Evolutionary conservation across 2,329 filamentous ascomycete genomes (phyloP).

Genomic region (Arachnopeziza araneosa): DNA sequence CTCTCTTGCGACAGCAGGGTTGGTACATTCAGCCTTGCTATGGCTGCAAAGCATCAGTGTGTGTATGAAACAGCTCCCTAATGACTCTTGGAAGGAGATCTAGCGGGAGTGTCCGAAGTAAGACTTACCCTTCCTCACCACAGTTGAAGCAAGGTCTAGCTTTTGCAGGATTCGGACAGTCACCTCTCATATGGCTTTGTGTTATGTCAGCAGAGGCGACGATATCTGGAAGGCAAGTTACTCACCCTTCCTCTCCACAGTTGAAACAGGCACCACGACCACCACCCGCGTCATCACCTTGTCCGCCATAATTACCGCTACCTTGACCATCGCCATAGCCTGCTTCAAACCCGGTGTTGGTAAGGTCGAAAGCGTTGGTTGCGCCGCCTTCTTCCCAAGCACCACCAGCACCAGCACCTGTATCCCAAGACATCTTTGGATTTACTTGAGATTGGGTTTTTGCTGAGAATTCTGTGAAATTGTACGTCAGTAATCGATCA

Average conservation of each 20-base stretch:
- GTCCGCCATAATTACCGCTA: slow-evolving; percentile 3
- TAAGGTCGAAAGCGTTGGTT: not conserved
- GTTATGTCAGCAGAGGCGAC: not conserved
- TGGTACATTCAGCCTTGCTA: slow-evolving; percentile 57
- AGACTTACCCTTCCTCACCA: slow-evolving; percentile 49
- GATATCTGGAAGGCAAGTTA: not conserved
- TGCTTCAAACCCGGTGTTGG: not conserved
- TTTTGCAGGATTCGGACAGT: slow-evolving; percentile 23
- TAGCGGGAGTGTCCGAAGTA: not conserved
- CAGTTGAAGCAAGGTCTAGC: slow-evolving; percentile 45
- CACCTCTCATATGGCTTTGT: slow-evolving; percentile 31
- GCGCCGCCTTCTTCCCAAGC: slow-evolving; percentile 7
- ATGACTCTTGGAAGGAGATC: not conserved
- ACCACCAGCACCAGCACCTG: slow-evolving; percentile 4
- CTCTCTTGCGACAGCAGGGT: slow-evolving; percentile 40
- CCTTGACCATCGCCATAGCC: slow-evolving; percentile 5
- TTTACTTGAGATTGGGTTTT: not conserved
- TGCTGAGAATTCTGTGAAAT: not conserved
- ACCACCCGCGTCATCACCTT: slow-evolving; percentile 8
- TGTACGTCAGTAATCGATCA: not conserved
- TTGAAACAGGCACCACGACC: slow-evolving; percentile 29
- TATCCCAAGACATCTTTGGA: slow-evolving; percentile 27
- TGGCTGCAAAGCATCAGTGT: slow-evolving; percentile 39
- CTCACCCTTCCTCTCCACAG: slow-evolving; percentile 47
- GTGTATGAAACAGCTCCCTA: not conserved